Evolutionary conservation across 306 rosid genomes (phyloP).

Genomic region (Cicer cuneatum): DNA sequence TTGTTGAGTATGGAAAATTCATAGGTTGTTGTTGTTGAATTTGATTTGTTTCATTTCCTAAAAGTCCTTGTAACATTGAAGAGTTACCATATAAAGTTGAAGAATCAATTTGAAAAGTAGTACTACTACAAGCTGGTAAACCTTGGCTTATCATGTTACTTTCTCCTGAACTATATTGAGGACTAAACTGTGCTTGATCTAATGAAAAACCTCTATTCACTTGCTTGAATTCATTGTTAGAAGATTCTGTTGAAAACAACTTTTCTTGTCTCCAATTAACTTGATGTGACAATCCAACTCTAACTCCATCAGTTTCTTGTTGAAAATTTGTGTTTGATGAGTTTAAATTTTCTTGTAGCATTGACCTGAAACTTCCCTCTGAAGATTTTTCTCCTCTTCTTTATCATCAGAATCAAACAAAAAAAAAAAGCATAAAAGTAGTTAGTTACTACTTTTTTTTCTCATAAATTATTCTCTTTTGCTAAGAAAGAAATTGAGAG

Average conservation of each 20-base stretch:
- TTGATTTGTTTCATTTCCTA: conserved; percentile 50
- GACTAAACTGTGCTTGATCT: conserved; percentile 78
- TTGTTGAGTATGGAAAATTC: conserved; percentile 54
- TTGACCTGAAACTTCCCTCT: conserved; percentile 70
- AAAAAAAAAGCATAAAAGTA: background rate
- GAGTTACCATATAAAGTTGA: conserved; percentile 59
- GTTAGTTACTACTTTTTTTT: conserved; percentile 23
- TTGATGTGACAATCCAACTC: conserved; percentile 44
- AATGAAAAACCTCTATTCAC: conserved; percentile 69
- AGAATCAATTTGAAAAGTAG: conserved; percentile 50
- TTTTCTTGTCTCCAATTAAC: conserved; percentile 79
- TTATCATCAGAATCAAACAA: background rate
- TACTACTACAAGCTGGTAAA: conserved; percentile 14
- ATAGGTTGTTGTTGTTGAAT: conserved; percentile 52
- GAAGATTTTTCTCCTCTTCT: conserved; percentile 60
- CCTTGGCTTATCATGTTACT: conserved; percentile 75
- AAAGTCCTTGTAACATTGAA: conserved; percentile 78
- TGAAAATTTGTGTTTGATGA: conserved; percentile 54
- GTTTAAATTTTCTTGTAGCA: conserved; percentile 77
- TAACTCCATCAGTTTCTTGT: conserved; percentile 56
- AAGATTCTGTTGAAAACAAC: conserved; percentile 58
- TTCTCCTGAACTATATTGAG: conserved; percentile 82
- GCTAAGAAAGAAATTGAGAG: conserved; percentile 33
- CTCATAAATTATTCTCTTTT: conserved; percentile 29
- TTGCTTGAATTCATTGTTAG: conserved; percentile 52